Conservation (phyloP, 1,284 basidiomycete species). For the Boletus smithii region DNA sequence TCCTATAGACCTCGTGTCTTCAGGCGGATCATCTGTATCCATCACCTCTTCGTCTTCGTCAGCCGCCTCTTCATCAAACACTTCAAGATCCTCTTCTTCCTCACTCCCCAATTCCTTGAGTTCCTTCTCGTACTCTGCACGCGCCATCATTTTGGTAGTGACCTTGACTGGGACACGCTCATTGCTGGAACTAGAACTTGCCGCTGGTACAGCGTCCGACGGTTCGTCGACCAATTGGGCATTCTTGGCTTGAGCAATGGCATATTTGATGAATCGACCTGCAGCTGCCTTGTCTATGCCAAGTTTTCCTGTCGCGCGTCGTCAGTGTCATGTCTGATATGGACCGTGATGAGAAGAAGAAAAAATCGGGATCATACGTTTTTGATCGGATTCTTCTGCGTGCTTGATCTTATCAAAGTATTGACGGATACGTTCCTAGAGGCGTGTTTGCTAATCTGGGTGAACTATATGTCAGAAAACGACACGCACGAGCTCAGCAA, state of each 20-base stretch:
- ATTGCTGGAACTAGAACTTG: constrained; percentile 16
- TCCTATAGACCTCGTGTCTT: constrained; percentile 4
- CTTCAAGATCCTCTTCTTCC: constrained; percentile 42
- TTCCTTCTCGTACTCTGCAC: constrained; percentile 57
- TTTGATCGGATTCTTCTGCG: constrained; percentile 59
- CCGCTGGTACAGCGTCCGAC: constrained; percentile 7
- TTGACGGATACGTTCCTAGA: constrained; percentile 65
- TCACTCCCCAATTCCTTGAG: constrained; percentile 46
- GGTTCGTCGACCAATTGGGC: constrained; percentile 33
- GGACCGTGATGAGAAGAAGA: not conserved
- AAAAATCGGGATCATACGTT: constrained; percentile 42
- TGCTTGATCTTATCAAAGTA: constrained; percentile 79
- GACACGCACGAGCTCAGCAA: constrained; percentile 63
- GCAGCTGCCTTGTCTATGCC: constrained; percentile 73
- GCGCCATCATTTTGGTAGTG: constrained; percentile 66
- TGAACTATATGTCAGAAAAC: not conserved
- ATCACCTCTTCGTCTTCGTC: constrained; percentile 29
- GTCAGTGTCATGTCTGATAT: not conserved
- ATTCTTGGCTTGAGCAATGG: constrained; percentile 62
- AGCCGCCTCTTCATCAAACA: constrained; percentile 42
- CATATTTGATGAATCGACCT: constrained; percentile 75
- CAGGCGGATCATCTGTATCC: constrained; percentile 8
- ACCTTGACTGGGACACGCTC: constrained; percentile 49
- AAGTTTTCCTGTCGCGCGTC: constrained; percentile 15
- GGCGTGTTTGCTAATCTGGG: not conserved